phyloP scores from a whole-genome alignment of 495 filamentous ascomycete species.

The Hyaloscypha bicolor region DNA sequence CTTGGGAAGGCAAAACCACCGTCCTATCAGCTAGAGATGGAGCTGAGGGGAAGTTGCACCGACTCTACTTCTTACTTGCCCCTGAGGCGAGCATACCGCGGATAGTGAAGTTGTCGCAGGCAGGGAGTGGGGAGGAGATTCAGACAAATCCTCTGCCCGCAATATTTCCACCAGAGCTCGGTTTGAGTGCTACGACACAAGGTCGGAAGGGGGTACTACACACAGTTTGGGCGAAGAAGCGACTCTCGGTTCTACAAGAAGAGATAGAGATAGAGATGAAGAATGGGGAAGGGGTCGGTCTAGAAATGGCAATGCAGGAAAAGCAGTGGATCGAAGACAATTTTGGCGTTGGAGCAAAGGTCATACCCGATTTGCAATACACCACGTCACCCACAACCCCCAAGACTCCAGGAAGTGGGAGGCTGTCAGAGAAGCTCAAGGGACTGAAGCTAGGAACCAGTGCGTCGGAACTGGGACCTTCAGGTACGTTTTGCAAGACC shows the following conservation, averaged over 20 bases:
- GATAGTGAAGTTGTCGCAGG: conserved; percentile 62
- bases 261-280: conserved; percentile 68
- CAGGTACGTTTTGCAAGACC: conserved; percentile 19
- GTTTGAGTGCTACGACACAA: conserved; percentile 61
- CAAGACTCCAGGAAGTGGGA: conserved; percentile 62
- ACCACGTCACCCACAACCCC: conserved; percentile 44
- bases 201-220: conserved; percentile 81
- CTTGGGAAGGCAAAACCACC: conserved; percentile 72
- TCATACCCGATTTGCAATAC: conserved; percentile 32
- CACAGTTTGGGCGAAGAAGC: conserved; percentile 80
- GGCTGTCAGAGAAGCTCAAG: conserved; percentile 73
- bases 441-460: conserved; percentile 76
- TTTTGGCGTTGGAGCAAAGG: conserved; percentile 60
- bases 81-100: conserved; percentile 67
- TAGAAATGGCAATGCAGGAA: conserved; percentile 80
- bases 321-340: conserved; percentile 80
- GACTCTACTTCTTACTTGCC: conserved; percentile 74
- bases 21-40: conserved; percentile 66
- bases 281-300: conserved; percentile 75
- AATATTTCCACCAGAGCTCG: conserved; percentile 75
- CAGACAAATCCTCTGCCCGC: conserved; percentile 76
- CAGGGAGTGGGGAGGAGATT: conserved; percentile 38
- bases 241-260: conserved; percentile 67
- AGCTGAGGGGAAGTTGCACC: conserved; percentile 53
- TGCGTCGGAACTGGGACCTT: conserved; percentile 53